Base-by-base conservation (phyloP, 164 flowering plant genomes). In the Umbellularia californica region DNA sequence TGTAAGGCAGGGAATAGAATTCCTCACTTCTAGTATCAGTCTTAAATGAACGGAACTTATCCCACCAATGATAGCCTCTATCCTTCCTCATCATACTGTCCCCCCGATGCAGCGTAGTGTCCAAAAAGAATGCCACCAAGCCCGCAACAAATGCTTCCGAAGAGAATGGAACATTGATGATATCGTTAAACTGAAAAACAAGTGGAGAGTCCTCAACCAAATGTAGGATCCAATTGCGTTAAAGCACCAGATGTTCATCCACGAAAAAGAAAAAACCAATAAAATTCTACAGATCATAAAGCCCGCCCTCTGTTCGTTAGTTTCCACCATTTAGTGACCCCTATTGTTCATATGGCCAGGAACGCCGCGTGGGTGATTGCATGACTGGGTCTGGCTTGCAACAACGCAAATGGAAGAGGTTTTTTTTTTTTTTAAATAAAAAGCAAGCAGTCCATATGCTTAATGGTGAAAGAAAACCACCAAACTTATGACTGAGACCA, bases 11-110 rank as follows among this genome's bases (percentile, higher is more conserved):
- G 13, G 98, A 88, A 71, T 93, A 93, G 81, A 95, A 95, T 74
- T 95, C 99, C 77, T 90, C 98, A 70, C 92, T 93, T 81, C 98
- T 86, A 19, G 87, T 60, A 74, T 95, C 99, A 2, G 81, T 80
- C 78, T 89, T 91, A 84, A 83, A 95, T 5, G 91, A 86, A 20
- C 85, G 76, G 88, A 92, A 95, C 86, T 88, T 92, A 82, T 90
- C 95, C 99, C 98, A 93, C 95, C 95, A 95, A 51, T 91, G 97
- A 83, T 82, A 87, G 13, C 99, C 99, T 74, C 98, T 81, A 79
- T 95, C 99, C 76, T 89, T 93, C 85, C 95, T 88, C 55, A 82
- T 76, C 2, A 82, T 62, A 27, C 68, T n/a, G 67, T 91, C 92
- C 71, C 82, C 92, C 52, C 75, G 73, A 66, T 89, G 92, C 80